Conservation (phyloP, 129 eudicot genomes). For the Dittrichia graveolens region DNA sequence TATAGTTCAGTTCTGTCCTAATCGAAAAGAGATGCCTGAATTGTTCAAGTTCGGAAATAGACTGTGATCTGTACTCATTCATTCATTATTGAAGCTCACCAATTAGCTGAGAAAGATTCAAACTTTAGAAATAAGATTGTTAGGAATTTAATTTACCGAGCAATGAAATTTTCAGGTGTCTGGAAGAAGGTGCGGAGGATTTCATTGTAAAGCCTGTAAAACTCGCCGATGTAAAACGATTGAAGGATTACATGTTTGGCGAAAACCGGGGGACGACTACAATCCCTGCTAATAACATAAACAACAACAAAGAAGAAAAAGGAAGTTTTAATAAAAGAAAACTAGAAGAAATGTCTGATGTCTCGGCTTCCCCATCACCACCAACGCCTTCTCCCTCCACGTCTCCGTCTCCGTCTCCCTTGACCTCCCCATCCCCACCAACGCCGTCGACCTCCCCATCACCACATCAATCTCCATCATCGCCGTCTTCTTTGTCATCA, state of each 20-base stretch:
- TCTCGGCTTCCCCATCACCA: constrained; percentile 24
- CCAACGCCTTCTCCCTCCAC: constrained; percentile 24
- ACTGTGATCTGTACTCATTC: no score
- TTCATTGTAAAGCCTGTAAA: constrained; percentile 88
- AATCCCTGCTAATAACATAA: not conserved
- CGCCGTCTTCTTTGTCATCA: constrained; percentile 20
- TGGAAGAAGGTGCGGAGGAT: constrained; percentile 98
- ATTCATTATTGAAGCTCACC: no score
- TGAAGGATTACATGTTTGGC: constrained; percentile 71
- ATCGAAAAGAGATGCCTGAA: no score
- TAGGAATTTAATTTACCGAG: no score
- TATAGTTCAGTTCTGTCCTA: no score
- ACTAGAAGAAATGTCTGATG: constrained; percentile 47
- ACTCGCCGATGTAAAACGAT: constrained; percentile 67
- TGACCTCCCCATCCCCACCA: constrained; percentile 33
- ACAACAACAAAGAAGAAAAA: constrained; percentile 35
- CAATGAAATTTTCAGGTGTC: constrained; percentile 49
- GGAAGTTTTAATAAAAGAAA: constrained; percentile 68
- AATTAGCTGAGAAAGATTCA: not conserved
- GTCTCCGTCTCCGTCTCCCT: constrained; percentile 26
- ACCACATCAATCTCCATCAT: constrained; percentile 27
- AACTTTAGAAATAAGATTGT: no score
- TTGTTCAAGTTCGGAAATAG: no score
- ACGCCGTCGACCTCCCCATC: constrained; percentile 33
- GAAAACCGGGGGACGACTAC: constrained; percentile 41